Evolutionary conservation across 2,329 filamentous ascomycete genomes (phyloP), one percentile per base, ranked within the genome.

Genomic region (Beauveria varroae): DNA sequence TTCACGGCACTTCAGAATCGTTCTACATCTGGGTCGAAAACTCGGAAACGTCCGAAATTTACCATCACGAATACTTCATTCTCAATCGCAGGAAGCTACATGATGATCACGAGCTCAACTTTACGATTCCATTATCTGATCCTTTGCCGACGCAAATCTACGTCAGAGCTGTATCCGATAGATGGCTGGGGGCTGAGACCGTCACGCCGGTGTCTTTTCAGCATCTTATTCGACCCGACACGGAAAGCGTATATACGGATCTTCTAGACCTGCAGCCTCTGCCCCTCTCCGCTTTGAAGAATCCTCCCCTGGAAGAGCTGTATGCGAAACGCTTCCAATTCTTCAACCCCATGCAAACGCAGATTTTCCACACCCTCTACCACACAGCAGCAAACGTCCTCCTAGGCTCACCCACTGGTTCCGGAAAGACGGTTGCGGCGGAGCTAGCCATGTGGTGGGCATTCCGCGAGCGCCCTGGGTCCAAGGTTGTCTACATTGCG

Each of bases 401-500:
- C 3, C 83, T 99, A 9, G 95, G 96, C 8, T 98, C 95, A 2
- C 96, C 95, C 0, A 99, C 96, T 0, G 95, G 95, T 62, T 96
- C 92, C 80, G 95, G 95, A 62, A 99, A 99, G 79, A 99, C 96
- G 0, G 90, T 99, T 46, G 95, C 96, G 20, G 92, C 90, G 54
- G 95, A 99, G 72, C 77, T 99, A 64, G 93, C 96, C 28, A 98
- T 99, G 93, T 99, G 96, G 96, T 97, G 93, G 92, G 93, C 95
- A 3, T 98, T 99, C 76, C 86, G 93, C 16, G 93, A 97, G 71
- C 88, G 89, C 56, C 95, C 95, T 1, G 92, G 93, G 3, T 96
- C 92, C 3, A 99, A 99, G 76, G 93, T 99, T 2, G 95, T 99
- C 14, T 99, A 99, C 73, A 98, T 99, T 71, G 95, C 95, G 2